Evolutionary conservation across 306 rosid species (phyloP).

Genomic region (Betula pendula): DNA sequence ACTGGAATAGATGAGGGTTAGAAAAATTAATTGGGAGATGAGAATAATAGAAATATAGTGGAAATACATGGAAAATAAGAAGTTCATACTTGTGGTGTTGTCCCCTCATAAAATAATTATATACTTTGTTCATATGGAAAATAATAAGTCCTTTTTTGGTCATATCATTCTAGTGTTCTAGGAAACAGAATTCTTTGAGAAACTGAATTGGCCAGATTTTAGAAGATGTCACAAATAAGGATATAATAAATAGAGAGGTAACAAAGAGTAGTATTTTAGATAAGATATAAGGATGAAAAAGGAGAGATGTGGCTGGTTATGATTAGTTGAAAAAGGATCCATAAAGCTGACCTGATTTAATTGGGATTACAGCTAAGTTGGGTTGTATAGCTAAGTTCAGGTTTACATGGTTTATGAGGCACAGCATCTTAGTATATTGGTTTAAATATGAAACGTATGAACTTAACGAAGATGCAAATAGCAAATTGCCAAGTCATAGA

Average conservation of each 20-base stretch:
- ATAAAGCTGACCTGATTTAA: not conserved
- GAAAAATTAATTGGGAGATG: no score
- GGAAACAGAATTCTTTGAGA: not conserved
- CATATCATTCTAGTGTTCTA: not conserved
- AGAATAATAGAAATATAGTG: no score
- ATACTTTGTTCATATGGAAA: no score
- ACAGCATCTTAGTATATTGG: no score
- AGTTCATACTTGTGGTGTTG: no score
- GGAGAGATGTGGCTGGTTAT: not conserved
- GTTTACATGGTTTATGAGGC: not conserved
- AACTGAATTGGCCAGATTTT: not conserved
- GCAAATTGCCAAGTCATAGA: no score
- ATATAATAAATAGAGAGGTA: not conserved
- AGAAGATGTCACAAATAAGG: not conserved
- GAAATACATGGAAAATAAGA: no score
- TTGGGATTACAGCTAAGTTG: not conserved
- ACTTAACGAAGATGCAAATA: no score
- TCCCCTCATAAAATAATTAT: no score
- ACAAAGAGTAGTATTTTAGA: not conserved
- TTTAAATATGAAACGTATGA: not conserved
- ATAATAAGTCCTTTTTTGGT: not conserved
- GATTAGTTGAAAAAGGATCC: not conserved
- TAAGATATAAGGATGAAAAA: not conserved
- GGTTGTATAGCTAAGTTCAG: not conserved
- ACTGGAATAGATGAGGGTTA: no score